These are phyloP conservation scores for Paramecium primaurelia DNA, from an alignment of 73 alveolate genomes.

Conservation along the genomic window DNA sequence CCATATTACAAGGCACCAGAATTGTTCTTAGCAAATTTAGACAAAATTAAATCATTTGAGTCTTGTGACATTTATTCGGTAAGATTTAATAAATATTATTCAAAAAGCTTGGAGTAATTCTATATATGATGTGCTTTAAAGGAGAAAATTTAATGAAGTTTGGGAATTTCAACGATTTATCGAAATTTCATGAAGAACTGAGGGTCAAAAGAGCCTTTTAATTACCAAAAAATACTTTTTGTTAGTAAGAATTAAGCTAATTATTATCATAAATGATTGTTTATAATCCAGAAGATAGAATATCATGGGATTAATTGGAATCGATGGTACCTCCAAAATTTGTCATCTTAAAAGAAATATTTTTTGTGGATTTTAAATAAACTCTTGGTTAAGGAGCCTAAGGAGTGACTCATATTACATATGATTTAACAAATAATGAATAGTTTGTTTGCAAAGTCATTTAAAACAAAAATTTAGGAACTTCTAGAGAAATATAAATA, in stretches of 20 bases:
- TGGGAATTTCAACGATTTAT: neutral
- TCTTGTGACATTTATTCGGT: neutral
- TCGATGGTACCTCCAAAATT: neutral
- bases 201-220: neutral
- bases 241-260: neutral
- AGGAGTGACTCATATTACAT: neutral
- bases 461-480: neutral
- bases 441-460: neutral
- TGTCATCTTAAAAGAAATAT: neutral
- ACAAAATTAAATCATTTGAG: neutral
- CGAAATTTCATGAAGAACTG: neutral
- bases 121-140: neutral
- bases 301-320: neutral
- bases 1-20: neutral
- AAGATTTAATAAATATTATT: neutral
- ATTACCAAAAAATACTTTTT: neutral
- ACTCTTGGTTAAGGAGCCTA: neutral
- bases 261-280: neutral
- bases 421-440: neutral
- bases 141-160: neutral
- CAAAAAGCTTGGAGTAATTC: neutral
- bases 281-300: neutral
- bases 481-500: neutral
- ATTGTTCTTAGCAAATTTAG: neutral
- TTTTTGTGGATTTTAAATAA: neutral